Percentiles rank a stretch among this genome's conserved stretches.
phyloP scores from a whole-genome alignment of 225 moss, liverwort and hornwort genomes.

The Sphagnum contortum region DNA sequence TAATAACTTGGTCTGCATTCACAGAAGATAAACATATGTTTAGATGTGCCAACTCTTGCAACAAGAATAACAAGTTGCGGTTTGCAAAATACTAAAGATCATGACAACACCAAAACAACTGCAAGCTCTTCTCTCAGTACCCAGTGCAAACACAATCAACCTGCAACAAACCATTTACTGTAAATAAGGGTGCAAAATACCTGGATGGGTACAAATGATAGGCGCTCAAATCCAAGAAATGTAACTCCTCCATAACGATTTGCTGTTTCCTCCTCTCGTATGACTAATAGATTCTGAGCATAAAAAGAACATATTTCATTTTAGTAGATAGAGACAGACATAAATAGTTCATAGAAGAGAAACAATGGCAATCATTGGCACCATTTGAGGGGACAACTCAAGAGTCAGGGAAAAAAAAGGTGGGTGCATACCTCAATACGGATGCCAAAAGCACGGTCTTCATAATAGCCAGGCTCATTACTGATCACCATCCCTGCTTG shows the following conservation, averaged over 20 bases:
- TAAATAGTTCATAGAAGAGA: too few relatives aligned
- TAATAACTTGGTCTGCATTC: conserved; percentile 70
- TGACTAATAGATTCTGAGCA: conserved; percentile 66
- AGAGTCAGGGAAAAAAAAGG: too few relatives aligned
- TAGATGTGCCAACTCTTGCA: background rate
- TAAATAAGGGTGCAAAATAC: conserved; percentile 12
- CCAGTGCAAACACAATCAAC: too few relatives aligned
- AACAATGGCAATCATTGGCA: too few relatives aligned
- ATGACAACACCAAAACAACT: background rate
- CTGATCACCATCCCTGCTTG: conserved; percentile 94
- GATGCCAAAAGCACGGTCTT: conserved; percentile 92
- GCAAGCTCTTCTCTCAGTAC: too few relatives aligned
- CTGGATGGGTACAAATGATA: conserved; percentile 94
- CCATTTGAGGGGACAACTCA: too few relatives aligned
- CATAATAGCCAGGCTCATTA: conserved; percentile 98
- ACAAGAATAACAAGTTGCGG: too few relatives aligned
- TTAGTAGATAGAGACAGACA: too few relatives aligned
- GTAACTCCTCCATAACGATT: conserved; percentile 86
- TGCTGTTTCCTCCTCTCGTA: conserved; percentile 76
- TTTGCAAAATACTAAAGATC: background rate
- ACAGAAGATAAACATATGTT: background rate
- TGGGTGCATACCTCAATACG: conserved; percentile 71
- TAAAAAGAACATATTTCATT: too few relatives aligned
- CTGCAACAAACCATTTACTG: too few relatives aligned
- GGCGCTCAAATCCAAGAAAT: conserved; percentile 83